Conservation (phyloP, 2,329 filamentous ascomycete species). For the Botrytis byssoidea region DNA sequence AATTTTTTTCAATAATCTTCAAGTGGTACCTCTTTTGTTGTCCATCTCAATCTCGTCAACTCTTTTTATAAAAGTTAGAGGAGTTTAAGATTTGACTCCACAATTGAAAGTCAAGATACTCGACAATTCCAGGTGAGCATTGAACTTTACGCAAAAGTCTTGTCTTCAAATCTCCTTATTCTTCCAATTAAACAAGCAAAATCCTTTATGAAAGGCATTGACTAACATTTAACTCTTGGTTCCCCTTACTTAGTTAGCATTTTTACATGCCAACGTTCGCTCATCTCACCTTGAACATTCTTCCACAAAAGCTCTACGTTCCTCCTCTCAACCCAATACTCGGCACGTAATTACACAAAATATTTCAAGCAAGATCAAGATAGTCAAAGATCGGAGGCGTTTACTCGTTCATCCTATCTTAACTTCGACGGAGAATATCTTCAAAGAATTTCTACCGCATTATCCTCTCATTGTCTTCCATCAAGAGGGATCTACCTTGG, state of each 20-base stretch:
- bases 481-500: conserved; percentile 30
- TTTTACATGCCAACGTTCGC: conserved; percentile 39
- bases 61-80: conserved; percentile 11
- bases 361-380: conserved; percentile 22
- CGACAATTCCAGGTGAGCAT: conserved; percentile 19
- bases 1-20: conserved; percentile 10
- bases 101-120: conserved; percentile 21
- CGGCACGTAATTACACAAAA: conserved; percentile 31
- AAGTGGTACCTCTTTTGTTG: conserved; percentile 10
- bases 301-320: conserved; percentile 26
- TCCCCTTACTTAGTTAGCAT: conserved; percentile 29
- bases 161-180: not conserved
- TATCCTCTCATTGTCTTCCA: conserved; percentile 19
- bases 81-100: conserved; percentile 22
- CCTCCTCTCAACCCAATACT: conserved; percentile 30
- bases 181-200: not conserved
- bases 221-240: conserved; percentile 37
- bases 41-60: conserved; percentile 13
- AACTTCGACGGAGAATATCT: conserved; percentile 26
- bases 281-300: conserved; percentile 27
- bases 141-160: conserved; percentile 11
- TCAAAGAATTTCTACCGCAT: not conserved
- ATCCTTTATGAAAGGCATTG: conserved; percentile 16
- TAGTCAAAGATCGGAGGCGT: conserved; percentile 39
- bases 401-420: conserved; percentile 41